phyloP scores from a whole-genome alignment of 176 grass and related monocot genomes.

The Poa pratensis region DNA sequence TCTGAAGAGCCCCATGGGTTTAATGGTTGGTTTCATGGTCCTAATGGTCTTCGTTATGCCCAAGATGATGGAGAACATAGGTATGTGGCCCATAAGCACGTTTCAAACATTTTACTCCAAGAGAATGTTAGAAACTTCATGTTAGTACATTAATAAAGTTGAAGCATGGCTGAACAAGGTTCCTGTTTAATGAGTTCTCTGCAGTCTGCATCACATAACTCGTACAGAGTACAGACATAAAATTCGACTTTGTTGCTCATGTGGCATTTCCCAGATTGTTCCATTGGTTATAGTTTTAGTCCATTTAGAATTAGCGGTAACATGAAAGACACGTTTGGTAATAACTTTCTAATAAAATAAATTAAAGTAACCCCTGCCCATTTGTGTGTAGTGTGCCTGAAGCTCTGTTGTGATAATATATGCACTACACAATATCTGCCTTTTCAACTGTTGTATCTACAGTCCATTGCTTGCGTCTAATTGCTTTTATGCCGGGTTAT shows the following conservation, averaged over 20 bases:
- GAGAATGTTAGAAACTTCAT: no score
- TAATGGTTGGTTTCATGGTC: constrained; percentile 94
- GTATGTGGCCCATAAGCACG: constrained; percentile 35
- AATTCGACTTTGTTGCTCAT: background rate
- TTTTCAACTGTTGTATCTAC: constrained; percentile 2
- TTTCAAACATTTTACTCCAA: constrained; percentile 7
- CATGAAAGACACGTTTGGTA: background rate
- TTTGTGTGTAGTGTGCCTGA: background rate
- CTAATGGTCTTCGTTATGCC: constrained; percentile 88
- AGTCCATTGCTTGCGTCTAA: background rate
- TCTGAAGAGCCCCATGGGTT: constrained; percentile 97
- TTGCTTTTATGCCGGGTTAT: background rate
- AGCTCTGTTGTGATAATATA: background rate
- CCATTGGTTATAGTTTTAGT: background rate
- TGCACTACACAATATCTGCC: background rate
- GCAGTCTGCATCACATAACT: background rate
- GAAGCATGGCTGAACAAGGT: no score
- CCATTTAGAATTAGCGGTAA: background rate
- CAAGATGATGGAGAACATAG: constrained; percentile 94
- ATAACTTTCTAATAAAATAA: background rate
- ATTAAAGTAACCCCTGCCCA: background rate
- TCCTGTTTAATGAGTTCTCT: background rate
- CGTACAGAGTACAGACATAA: no score
- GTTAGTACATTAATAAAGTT: no score
- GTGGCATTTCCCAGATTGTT: constrained; percentile 1